Conservation (phyloP, 768 basidiomycete genomes). For the Hebeloma cylindrosporum region DNA sequence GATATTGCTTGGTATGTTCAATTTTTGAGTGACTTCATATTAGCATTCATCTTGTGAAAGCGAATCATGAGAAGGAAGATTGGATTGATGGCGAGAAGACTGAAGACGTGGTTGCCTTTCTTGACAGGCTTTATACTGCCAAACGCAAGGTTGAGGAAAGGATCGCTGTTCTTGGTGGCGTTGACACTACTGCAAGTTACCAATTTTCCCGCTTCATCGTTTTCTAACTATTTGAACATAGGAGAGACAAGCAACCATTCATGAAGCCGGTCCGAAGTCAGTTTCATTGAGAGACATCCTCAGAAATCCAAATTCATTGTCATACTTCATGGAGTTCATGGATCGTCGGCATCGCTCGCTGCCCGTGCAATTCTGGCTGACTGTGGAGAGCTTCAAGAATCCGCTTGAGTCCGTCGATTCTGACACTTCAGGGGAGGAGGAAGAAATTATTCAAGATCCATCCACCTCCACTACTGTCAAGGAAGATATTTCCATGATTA, state of each 20-base stretch:
- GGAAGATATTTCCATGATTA: constrained; percentile 89
- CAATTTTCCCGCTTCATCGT: neutral
- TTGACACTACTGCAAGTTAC: constrained; percentile 53
- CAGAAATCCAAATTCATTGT: constrained; percentile 84
- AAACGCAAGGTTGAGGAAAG: constrained; percentile 85
- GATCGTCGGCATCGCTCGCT: constrained; percentile 82
- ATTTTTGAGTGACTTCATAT: constrained; percentile 1
- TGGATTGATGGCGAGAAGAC: constrained; percentile 87
- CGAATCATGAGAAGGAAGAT: constrained; percentile 83
- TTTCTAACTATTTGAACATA: constrained; percentile 4
- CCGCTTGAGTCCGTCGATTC: constrained; percentile 85
- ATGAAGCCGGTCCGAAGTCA: constrained; percentile 45
- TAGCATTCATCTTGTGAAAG: constrained; percentile 33
- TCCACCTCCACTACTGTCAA: constrained; percentile 61
- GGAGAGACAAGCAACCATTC: constrained; percentile 40
- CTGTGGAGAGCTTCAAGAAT: constrained; percentile 97
- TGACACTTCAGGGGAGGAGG: constrained; percentile 61
- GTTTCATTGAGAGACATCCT: constrained; percentile 78
- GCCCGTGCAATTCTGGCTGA: constrained; percentile 96
- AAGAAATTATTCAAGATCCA: constrained; percentile 52
- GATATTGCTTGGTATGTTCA: constrained; percentile 58
- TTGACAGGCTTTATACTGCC: constrained; percentile 86
- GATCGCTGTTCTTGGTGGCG: constrained; percentile 79
- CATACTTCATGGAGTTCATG: constrained; percentile 99
- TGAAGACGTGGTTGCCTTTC: constrained; percentile 82